Evolutionary conservation across 1,284 basidiomycete genomes (phyloP).

Genomic region (Tylopilus orsonianus): DNA sequence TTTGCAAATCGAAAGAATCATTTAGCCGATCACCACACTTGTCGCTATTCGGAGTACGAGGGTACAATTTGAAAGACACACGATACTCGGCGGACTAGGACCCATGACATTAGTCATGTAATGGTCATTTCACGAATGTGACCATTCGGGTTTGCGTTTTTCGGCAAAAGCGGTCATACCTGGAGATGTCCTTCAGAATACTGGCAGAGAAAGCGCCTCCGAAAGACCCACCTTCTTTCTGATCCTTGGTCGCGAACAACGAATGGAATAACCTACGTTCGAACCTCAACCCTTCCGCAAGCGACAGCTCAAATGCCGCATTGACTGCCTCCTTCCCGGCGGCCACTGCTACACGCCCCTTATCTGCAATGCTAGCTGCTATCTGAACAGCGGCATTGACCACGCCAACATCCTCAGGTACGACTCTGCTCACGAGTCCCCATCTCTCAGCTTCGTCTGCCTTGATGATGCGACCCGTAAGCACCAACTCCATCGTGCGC

Average conservation of each 20-base stretch:
- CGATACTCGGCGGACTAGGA: too few relatives aligned
- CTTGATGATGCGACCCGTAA: conserved; percentile 82
- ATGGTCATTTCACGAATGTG: conserved; percentile 44
- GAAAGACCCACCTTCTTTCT: conserved; percentile 82
- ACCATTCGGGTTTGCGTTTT: conserved; percentile 90
- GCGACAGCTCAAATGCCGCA: conserved; percentile 81
- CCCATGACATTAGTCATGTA: too few relatives aligned
- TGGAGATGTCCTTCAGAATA: conserved; percentile 28
- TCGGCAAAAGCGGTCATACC: conserved; percentile 98
- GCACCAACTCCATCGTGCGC: conserved; percentile 91
- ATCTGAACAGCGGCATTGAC: conserved; percentile 88
- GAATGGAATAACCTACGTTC: conserved; percentile 92
- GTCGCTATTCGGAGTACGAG: too few relatives aligned
- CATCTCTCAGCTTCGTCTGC: conserved; percentile 86
- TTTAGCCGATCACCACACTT: too few relatives aligned
- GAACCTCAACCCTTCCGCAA: conserved; percentile 83
- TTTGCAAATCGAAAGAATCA: too few relatives aligned
- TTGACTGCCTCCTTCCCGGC: conserved; percentile 97
- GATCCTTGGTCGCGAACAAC: conserved; percentile 93
- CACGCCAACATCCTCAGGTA: conserved; percentile 75
- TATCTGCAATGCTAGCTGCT: conserved; percentile 79
- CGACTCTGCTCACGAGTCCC: conserved; percentile 83
- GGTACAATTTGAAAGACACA: too few relatives aligned
- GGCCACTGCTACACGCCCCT: conserved; percentile 83
- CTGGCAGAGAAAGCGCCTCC: neutral